phyloP scores from a whole-genome alignment of 768 basidiomycete genomes.

The Trichaptum fuscoviolaceum region DNA sequence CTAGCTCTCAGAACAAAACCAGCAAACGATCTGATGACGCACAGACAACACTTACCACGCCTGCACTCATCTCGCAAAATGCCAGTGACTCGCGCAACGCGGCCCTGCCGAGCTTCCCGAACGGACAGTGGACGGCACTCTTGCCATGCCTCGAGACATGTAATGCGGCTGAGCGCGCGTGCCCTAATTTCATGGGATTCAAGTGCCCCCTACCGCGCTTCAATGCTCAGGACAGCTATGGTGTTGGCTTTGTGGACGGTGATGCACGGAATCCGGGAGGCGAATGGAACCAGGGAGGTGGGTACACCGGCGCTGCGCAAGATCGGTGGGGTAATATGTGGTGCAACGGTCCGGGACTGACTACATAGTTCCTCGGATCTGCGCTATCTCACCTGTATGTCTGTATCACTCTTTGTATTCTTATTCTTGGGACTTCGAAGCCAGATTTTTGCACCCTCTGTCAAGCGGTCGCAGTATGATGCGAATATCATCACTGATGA shows the following conservation, averaged over 20 bases:
- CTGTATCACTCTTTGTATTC: no score
- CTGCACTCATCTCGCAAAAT: conserved; percentile 44
- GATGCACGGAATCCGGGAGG: conserved; percentile 6
- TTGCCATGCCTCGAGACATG: conserved; percentile 81
- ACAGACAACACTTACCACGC: conserved; percentile 25
- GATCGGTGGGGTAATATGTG: conserved; percentile 74
- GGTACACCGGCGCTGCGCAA: conserved; percentile 48
- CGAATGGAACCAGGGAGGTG: conserved; percentile 21
- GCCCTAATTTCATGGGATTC: conserved; percentile 69
- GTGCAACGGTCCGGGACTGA: conserved; percentile 33
- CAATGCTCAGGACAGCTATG: conserved; percentile 67
- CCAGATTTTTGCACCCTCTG: no score
- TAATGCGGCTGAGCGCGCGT: conserved; percentile 65
- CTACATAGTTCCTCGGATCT: neutral
- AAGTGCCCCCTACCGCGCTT: conserved; percentile 56
- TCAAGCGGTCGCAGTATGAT: no score
- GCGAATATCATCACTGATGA: no score
- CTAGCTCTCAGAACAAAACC: neutral
- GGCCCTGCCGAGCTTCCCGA: conserved; percentile 37
- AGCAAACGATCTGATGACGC: conserved; percentile 9
- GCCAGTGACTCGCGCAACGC: conserved; percentile 36
- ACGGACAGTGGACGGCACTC: conserved; percentile 47
- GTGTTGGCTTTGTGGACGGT: conserved; percentile 65
- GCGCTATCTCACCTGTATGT: no score
- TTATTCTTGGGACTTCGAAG: no score